Conservation (phyloP, 441 rosid genomes). For the Hura crepitans region DNA sequence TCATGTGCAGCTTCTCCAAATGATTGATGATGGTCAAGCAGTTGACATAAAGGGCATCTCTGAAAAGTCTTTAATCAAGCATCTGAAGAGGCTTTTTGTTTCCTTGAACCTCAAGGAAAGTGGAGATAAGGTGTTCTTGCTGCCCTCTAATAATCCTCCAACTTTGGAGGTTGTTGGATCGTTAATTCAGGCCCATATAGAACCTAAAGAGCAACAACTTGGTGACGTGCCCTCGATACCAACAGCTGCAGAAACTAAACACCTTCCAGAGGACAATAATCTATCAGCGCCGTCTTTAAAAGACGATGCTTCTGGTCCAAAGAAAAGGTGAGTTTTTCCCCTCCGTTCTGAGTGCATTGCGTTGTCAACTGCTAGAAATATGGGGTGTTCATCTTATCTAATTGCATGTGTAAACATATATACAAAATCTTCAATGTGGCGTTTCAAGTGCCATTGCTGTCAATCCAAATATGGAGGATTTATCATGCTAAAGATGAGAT, state of each 20-base stretch:
- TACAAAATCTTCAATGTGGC: background rate
- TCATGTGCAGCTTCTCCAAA: conserved; percentile 58
- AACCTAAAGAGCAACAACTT: conserved; percentile 32
- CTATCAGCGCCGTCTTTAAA: conserved; percentile 26
- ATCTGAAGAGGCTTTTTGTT: conserved; percentile 63
- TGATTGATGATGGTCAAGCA: conserved; percentile 92
- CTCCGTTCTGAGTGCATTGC: background rate
- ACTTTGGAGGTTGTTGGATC: conserved; percentile 58
- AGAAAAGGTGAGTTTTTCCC: conserved; percentile 40
- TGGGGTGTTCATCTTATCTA: background rate
- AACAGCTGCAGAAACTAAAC: conserved; percentile 25
- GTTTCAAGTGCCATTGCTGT: background rate
- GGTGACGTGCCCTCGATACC: conserved; percentile 25
- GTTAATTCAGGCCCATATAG: conserved; percentile 39
- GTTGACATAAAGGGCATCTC: conserved; percentile 82
- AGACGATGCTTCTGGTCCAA: conserved; percentile 52
- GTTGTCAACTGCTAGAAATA: background rate
- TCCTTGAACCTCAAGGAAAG: conserved; percentile 61
- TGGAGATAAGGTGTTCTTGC: conserved; percentile 63
- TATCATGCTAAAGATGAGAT: background rate
- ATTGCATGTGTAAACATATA: no score
- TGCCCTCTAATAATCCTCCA: conserved; percentile 44
- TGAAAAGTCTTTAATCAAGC: conserved; percentile 53
- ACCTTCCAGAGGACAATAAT: conserved; percentile 29
- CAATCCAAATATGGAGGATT: background rate